Conservation (phyloP, 2,329 filamentous ascomycete genomes). For the Colletotrichum tropicicola region DNA sequence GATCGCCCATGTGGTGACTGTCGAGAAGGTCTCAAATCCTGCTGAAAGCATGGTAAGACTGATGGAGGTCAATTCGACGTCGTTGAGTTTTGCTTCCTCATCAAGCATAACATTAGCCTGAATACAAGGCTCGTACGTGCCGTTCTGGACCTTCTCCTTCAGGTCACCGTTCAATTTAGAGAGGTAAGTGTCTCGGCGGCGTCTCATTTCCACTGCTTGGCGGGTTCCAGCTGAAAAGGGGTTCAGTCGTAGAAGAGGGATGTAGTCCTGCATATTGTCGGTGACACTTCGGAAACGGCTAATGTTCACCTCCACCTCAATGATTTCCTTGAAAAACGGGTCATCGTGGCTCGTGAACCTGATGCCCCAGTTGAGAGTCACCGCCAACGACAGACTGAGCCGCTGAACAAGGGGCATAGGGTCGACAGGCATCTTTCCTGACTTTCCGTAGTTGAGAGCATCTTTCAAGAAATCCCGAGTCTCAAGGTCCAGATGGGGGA, state of each 20-base stretch:
- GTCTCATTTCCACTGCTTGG: conserved; percentile 29
- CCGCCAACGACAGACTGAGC: conserved; percentile 69
- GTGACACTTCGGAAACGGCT: conserved; percentile 32
- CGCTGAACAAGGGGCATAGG: conserved; percentile 70
- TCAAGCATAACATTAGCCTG: conserved; percentile 71
- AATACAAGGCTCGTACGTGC: conserved; percentile 73
- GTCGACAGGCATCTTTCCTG: conserved; percentile 65
- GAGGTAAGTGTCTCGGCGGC: conserved; percentile 33
- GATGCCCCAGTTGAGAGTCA: conserved; percentile 73
- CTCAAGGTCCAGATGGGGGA: conserved; percentile 62
- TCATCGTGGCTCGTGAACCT: conserved; percentile 40
- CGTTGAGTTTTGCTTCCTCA: conserved; percentile 57
- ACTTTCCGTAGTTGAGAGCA: conserved; percentile 63
- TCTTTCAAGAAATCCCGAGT: conserved; percentile 66
- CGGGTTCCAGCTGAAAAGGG: conserved; percentile 24
- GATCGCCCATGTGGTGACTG: conserved; percentile 39
- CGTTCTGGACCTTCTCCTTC: conserved; percentile 45
- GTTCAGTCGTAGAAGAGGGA: conserved; percentile 32
- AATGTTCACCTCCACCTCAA: conserved; percentile 34
- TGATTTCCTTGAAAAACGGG: conserved; percentile 32
- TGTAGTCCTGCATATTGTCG: conserved; percentile 35
- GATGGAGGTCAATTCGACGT: conserved; percentile 71
- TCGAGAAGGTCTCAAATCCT: conserved; percentile 39
- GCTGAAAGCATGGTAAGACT: conserved; percentile 71
- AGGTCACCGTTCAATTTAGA: conserved; percentile 31